Conservation (phyloP, 2,329 filamentous ascomycete genomes). For the Thielaviopsis ethacetica region DNA sequence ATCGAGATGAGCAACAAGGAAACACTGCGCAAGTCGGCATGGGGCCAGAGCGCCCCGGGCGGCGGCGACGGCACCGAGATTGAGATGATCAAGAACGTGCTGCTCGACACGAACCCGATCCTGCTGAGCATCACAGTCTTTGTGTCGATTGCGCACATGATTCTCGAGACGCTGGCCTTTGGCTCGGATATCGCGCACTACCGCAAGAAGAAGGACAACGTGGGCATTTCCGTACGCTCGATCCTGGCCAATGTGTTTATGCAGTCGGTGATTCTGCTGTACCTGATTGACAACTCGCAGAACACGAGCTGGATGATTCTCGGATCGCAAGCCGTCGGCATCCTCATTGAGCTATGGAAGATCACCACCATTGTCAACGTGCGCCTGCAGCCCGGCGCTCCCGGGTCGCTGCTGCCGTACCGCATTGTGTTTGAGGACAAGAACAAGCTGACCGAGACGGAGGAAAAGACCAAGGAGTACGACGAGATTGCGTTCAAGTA, state of each 20-base stretch:
- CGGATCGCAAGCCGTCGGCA: slow-evolving; percentile 75
- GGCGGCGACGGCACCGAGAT: slow-evolving; percentile 85
- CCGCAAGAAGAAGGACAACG: slow-evolving; percentile 98
- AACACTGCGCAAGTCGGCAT: slow-evolving; percentile 60
- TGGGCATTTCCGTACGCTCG: slow-evolving; percentile 88
- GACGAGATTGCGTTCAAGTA: slow-evolving; percentile 96
- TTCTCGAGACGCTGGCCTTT: slow-evolving; percentile 92
- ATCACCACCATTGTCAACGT: slow-evolving; percentile 91
- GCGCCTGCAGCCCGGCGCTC: slow-evolving; percentile 51
- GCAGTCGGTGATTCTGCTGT: slow-evolving; percentile 90
- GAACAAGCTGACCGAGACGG: slow-evolving; percentile 84
- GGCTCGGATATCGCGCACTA: slow-evolving; percentile 96
- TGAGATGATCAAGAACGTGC: slow-evolving; percentile 91
- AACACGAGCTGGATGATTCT: slow-evolving; percentile 99
- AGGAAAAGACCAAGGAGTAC: slow-evolving; percentile 97
- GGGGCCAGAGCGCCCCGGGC: slow-evolving; percentile 52
- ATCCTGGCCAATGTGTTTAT: slow-evolving; percentile 97
- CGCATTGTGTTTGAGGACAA: slow-evolving; percentile 84
- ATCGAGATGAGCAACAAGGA: slow-evolving; percentile 82
- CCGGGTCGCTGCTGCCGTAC: slow-evolving; percentile 62
- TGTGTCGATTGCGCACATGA: slow-evolving; percentile 77
- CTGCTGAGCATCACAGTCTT: slow-evolving; percentile 70
- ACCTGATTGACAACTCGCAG: slow-evolving; percentile 91
- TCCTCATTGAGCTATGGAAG: slow-evolving; percentile 65
- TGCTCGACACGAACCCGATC: slow-evolving; percentile 87